A percentile compares a stretch with the other conserved stretches of the same genome.
Conservation (phyloP, 2,329 filamentous ascomycete species). For the Phialemonium atrogriseum region DNA sequence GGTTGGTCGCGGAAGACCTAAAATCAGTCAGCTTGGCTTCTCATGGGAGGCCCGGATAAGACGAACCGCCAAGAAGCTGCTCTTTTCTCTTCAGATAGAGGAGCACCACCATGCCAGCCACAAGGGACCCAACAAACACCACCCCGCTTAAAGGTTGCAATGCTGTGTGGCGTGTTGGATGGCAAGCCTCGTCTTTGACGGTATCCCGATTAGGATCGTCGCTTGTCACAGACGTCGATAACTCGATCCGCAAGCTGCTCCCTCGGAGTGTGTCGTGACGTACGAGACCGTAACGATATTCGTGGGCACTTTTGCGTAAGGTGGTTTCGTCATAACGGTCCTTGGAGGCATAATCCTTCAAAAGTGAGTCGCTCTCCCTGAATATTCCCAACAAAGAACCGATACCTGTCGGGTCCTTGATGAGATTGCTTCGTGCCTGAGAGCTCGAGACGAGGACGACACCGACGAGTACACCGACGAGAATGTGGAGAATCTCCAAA, state of each 20-base stretch:
- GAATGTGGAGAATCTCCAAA: slow-evolving; percentile 18
- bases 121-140: slow-evolving; percentile 2
- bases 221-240: slow-evolving; percentile 6
- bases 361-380: slow-evolving; percentile 4
- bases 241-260: background rate
- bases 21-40: background rate
- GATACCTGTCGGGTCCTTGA: slow-evolving; percentile 18
- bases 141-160: slow-evolving; percentile 1
- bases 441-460: slow-evolving; percentile 11
- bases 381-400: slow-evolving; percentile 15
- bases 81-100: slow-evolving; percentile 11
- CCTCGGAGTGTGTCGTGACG: background rate
- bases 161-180: slow-evolving; percentile 1
- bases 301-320: slow-evolving; percentile 4
- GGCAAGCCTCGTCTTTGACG: too few species aligned
- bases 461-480: slow-evolving; percentile 12
- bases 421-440: slow-evolving; percentile 11
- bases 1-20: slow-evolving; percentile 23
- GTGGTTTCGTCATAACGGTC: slow-evolving; percentile 4
- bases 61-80: slow-evolving; percentile 6
- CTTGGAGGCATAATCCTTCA: slow-evolving; percentile 6
- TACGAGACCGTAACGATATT: background rate
- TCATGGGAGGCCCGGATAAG: background rate
- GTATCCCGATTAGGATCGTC: background rate
- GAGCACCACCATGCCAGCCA: slow-evolving; percentile 3